Conservation (phyloP, 768 basidiomycete species). For the Tylopilus sp. region DNA sequence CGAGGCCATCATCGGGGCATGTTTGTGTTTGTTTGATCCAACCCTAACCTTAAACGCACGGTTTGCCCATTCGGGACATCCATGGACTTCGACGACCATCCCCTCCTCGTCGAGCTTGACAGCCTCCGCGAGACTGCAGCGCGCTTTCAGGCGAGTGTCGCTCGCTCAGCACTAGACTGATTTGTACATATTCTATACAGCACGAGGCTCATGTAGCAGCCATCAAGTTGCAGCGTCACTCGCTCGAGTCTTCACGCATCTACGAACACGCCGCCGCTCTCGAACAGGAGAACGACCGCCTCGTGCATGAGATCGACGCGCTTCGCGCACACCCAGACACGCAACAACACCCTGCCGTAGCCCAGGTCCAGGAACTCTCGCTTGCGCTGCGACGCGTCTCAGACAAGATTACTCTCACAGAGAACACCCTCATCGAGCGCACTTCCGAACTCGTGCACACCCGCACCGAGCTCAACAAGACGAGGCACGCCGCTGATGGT, state of each 20-base stretch:
- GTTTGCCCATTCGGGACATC: neutral
- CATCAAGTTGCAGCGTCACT: constrained; percentile 61
- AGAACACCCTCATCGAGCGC: constrained; percentile 48
- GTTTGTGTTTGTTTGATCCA: constrained; percentile 18
- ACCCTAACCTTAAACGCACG: constrained; percentile 20
- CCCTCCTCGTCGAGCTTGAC: constrained; percentile 46
- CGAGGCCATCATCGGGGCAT: neutral
- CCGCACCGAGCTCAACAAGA: constrained; percentile 41
- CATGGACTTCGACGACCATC: constrained; percentile 31
- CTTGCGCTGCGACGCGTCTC: constrained; percentile 65
- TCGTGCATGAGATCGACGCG: constrained; percentile 51
- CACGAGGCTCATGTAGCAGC: constrained; percentile 68
- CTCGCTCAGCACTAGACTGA: neutral
- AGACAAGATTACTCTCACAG: constrained; percentile 63
- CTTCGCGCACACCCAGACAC: constrained; percentile 54
- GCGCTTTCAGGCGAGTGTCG: constrained; percentile 44
- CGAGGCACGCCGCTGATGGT: constrained; percentile 41
- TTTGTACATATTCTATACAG: constrained; percentile 30
- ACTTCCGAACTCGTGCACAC: constrained; percentile 45
- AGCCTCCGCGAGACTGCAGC: constrained; percentile 44
- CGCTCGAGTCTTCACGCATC: constrained; percentile 44
- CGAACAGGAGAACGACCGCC: constrained; percentile 55
- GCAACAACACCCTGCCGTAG: constrained; percentile 34
- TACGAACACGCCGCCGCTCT: constrained; percentile 30
- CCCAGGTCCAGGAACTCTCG: constrained; percentile 52